Evolutionary conservation across 169 alveolate species (phyloP).

Genomic region (Plasmodium billcollinsi): DNA sequence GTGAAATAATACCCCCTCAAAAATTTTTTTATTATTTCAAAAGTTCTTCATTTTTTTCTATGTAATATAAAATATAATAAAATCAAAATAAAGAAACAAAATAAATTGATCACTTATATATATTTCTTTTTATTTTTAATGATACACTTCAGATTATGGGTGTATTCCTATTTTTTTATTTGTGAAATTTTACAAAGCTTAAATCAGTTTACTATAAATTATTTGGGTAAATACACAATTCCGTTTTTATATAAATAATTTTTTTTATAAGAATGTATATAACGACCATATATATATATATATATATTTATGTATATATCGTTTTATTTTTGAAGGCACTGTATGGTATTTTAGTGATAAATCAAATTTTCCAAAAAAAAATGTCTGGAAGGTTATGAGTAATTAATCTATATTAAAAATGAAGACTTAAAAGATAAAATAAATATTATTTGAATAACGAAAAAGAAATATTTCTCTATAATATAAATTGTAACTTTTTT

Average conservation of each 20-base stretch:
- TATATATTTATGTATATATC: background rate
- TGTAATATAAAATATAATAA: slow-evolving; percentile 11
- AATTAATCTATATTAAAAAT: slow-evolving; percentile 6
- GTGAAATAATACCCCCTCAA: slow-evolving; percentile 60
- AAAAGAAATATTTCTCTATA: background rate
- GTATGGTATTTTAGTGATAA: slow-evolving; percentile 70
- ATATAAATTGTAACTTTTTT: background rate
- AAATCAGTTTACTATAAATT: slow-evolving; percentile 59
- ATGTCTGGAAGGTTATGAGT: slow-evolving; percentile 41
- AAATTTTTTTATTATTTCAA: slow-evolving; percentile 54
- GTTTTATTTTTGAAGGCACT: slow-evolving; percentile 28
- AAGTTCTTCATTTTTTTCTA: slow-evolving; percentile 50
- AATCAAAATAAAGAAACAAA: background rate
- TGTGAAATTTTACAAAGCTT: slow-evolving; percentile 60
- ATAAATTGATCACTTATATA: background rate
- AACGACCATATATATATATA: background rate
- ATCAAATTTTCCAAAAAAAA: slow-evolving; percentile 1
- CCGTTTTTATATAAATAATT: background rate
- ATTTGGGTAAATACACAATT: slow-evolving; percentile 26
- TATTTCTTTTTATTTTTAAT: background rate
- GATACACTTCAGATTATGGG: slow-evolving; percentile 30
- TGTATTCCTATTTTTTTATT: slow-evolving; percentile 26
- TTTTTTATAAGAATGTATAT: too few species aligned
- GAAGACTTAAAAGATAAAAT: background rate
- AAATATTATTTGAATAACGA: background rate